These are phyloP conservation scores for Erigeron canadensis DNA, from an alignment of 129 eudicot species.

Conservation along the genomic window DNA sequence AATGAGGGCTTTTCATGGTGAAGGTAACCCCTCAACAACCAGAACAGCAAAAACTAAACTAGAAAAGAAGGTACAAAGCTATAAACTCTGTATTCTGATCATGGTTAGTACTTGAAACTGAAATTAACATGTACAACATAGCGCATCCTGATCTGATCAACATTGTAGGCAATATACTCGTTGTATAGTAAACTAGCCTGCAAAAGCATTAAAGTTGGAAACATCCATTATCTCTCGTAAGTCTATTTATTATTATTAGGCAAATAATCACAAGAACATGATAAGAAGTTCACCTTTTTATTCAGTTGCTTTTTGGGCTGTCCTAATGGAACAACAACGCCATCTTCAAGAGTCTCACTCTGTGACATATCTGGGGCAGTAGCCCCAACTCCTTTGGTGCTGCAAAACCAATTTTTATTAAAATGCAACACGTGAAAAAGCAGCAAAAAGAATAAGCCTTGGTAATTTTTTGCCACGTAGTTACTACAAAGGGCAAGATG, in stretches of 20 bases:
- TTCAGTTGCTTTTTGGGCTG: slow-evolving; percentile 54
- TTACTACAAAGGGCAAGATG: too few species aligned
- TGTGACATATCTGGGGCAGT: slow-evolving; percentile 76
- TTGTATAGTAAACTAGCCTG: slow-evolving; percentile 83
- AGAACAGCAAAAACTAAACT: not conserved
- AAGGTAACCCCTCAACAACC: not conserved
- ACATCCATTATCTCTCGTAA: not conserved
- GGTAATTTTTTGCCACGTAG: too few species aligned
- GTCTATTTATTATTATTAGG: not conserved
- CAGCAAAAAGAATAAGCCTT: too few species aligned
- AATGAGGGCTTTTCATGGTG: not conserved
- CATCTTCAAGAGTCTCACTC: slow-evolving; percentile 71
- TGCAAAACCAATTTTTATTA: slow-evolving; percentile 33
- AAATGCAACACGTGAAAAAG: not conserved
- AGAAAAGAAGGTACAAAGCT: not conserved
- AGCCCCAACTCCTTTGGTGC: slow-evolving; percentile 93
- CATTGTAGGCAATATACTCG: slow-evolving; percentile 89
- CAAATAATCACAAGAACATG: not conserved
- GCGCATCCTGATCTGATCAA: slow-evolving; percentile 96
- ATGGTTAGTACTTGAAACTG: slow-evolving; percentile 41
- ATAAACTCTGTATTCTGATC: not conserved
- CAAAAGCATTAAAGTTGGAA: slow-evolving; percentile 15
- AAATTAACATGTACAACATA: slow-evolving; percentile 78
- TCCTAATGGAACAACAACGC: slow-evolving; percentile 85
- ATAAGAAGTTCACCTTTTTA: slow-evolving; percentile 38